Evolutionary conservation across 1,284 basidiomycete species (phyloP).

Genomic region (Malassezia caprae): DNA sequence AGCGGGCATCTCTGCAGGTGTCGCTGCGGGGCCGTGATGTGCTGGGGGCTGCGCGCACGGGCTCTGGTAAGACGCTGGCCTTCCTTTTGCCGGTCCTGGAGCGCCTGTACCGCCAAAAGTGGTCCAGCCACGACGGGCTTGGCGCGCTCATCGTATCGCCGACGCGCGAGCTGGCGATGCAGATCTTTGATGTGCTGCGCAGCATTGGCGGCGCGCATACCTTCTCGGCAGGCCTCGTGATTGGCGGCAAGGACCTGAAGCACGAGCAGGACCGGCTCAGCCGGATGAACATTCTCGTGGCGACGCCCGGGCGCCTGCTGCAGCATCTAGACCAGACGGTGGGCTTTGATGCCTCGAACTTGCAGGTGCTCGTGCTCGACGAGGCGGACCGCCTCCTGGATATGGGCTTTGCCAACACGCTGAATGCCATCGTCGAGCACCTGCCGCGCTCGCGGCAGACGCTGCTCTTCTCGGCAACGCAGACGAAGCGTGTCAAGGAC

Average conservation of each 20-base stretch:
- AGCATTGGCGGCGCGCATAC: conserved; percentile 81
- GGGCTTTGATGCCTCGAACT: conserved; percentile 78
- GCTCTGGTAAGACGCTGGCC: conserved; percentile 72
- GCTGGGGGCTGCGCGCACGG: conserved; percentile 67
- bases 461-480: conserved; percentile 89
- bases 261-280: conserved; percentile 70
- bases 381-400: conserved; percentile 94
- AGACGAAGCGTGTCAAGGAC: conserved; percentile 79
- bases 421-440: conserved; percentile 81
- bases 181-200: conserved; percentile 90
- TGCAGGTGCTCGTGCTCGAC: conserved; percentile 89
- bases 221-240: conserved; percentile 89
- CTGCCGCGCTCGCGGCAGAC: conserved; percentile 61
- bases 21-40: conserved; percentile 49
- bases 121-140: conserved; percentile 72
- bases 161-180: conserved; percentile 86
- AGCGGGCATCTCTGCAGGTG: conserved; percentile 33
- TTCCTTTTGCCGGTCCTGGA: conserved; percentile 71
- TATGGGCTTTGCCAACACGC: conserved; percentile 82
- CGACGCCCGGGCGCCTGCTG: conserved; percentile 83
- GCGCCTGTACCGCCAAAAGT: conserved; percentile 62
- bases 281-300: conserved; percentile 93
- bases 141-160: conserved; percentile 90
- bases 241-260: conserved; percentile 90
- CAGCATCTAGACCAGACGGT: conserved; percentile 98